phyloP scores from a whole-genome alignment of 225 moss, liverwort and hornwort species.

The Pseudisothecium myosuroides region DNA sequence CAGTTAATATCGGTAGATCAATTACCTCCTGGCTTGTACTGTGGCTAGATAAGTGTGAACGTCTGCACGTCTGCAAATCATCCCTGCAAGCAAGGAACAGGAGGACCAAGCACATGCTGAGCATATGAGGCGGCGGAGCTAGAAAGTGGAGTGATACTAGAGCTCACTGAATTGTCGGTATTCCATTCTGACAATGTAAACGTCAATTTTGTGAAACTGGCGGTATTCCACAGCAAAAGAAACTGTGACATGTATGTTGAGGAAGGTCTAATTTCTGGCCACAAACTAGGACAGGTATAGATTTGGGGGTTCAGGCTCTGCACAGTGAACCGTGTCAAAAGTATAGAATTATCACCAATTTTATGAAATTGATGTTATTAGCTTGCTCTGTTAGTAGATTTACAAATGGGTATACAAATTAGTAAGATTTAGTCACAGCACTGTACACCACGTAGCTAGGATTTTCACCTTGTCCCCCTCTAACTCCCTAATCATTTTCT shows the following conservation, averaged over 20 bases:
- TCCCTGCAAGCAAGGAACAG: neutral
- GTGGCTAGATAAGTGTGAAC: neutral
- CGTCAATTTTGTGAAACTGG: neutral
- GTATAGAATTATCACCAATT: neutral
- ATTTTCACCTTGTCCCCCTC: neutral
- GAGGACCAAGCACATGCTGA: neutral
- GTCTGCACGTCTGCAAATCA: no score
- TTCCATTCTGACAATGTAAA: neutral
- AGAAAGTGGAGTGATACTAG: neutral
- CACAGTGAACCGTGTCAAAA: accelerated
- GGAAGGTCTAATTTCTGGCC: neutral
- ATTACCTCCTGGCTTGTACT: neutral
- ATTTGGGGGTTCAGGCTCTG: no score
- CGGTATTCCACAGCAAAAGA: no score
- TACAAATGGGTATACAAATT: neutral
- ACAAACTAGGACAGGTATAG: neutral
- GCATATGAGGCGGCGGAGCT: neutral
- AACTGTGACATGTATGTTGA: no score
- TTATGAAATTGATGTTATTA: no score
- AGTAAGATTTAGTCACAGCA: neutral
- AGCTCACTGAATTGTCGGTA: neutral
- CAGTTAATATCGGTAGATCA: neutral
- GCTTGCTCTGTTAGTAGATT: neutral
- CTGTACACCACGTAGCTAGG: neutral
- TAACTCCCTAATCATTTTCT: neutral